These are phyloP conservation scores for Ogataea nakhonphanomensis DNA, from an alignment of 805 yeast genomes.

Conservation along the genomic window DNA sequence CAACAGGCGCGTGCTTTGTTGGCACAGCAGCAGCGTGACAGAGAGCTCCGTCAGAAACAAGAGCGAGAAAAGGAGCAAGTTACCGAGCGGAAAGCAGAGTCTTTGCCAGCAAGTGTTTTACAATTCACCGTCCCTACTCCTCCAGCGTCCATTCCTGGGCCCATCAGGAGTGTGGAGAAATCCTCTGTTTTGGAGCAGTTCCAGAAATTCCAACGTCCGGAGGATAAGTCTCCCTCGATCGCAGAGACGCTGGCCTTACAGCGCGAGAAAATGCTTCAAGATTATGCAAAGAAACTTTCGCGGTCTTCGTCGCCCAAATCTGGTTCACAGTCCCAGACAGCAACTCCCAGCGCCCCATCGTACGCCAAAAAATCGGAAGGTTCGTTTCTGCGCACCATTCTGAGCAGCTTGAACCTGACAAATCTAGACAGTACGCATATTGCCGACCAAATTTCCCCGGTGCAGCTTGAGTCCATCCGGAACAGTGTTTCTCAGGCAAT, in stretches of 20 bases:
- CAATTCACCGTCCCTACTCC: conserved; percentile 18
- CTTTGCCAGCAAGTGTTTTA: conserved; percentile 13
- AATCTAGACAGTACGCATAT: conserved; percentile 12
- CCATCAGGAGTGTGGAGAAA: conserved; percentile 1
- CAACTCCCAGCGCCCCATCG: neutral
- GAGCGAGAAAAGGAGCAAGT: conserved; percentile 11
- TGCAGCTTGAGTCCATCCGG: conserved; percentile 16
- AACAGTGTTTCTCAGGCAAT: conserved; percentile 14
- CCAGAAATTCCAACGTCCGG: conserved; percentile 21
- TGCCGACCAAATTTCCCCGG: conserved; percentile 11
- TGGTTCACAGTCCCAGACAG: neutral
- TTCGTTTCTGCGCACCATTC: conserved; percentile 14
- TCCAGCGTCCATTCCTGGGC: conserved; percentile 13
- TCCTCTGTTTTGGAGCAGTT: conserved; percentile 16
- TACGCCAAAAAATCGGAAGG: conserved; percentile 13
- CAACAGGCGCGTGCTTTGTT: conserved; percentile 17
- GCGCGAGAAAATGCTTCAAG: conserved; percentile 40
- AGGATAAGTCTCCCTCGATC: conserved; percentile 41
- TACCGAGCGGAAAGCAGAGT: conserved; percentile 1
- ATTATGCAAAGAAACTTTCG: conserved; percentile 4
- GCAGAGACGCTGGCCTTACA: conserved; percentile 60
- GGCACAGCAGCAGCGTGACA: conserved; percentile 20
- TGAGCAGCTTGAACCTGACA: conserved; percentile 10
- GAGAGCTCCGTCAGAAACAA: conserved; percentile 14
- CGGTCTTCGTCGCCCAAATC: neutral